Base-by-base conservation (phyloP, 768 basidiomycete genomes). In the Tricholoma furcatifolium region DNA sequence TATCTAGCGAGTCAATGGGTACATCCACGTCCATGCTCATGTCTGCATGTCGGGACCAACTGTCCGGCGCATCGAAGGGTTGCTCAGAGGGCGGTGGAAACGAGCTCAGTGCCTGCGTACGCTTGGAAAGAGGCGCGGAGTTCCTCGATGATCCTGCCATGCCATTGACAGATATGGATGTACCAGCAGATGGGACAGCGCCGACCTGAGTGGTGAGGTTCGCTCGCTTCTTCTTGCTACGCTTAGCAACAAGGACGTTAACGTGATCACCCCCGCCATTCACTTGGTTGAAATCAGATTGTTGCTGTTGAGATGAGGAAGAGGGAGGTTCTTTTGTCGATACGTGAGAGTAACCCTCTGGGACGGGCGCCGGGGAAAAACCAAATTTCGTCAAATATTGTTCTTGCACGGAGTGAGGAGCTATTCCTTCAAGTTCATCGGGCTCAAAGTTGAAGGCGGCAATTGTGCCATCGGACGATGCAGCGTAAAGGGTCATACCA, bases 401-500 rank as follows among this genome's bases (percentile, higher is more conserved):
- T 60, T 83, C 82, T 65, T 92, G 91, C 10, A 85, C 85, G 9
- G 77, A 74, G 60, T 81, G 79, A 3, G 87, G 82, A 2, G 89
- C 85, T 34, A 93, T 87, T 31, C 91, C 91, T 64, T 91, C 89
- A 2, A 91, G 72, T 67, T 93, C 92, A 30, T 84, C 81, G 2
- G 82, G 65, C 38, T 89, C 86, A 61, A 98, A 98, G 58, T 81
- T 77, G 70, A 97, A 91, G 2, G 87, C 92, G 1, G 86, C 92
- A 50, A 98, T 84, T 0, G 94, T 94, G 2, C 97, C 97, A 65
- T 99, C 97, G 0, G 93, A 96, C 1, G 95, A 97, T 54, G 91
- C 93, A 0, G 93, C 94, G 60, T 96, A 98, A 0, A 99, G 79
- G 2, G 90, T 90, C 41, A 90, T 77, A 8, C 97, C 97, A 64